phyloP scores from a whole-genome alignment of 441 rosid species.

The Melastoma candidum region DNA sequence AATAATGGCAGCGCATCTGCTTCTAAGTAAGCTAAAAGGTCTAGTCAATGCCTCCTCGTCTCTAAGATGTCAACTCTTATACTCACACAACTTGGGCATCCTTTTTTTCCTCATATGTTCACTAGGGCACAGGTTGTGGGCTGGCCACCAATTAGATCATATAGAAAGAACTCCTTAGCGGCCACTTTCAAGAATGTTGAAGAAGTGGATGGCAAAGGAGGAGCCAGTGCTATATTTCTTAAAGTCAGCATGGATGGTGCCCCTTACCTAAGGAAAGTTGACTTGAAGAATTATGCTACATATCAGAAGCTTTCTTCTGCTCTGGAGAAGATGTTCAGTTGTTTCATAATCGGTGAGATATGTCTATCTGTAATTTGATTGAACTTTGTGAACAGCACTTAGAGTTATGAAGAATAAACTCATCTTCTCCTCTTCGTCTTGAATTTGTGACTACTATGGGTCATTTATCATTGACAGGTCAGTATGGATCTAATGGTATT shows the following conservation, averaged over 20 bases:
- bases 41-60: too few relatives aligned
- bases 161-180: conserved; percentile 54
- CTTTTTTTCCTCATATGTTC: too few relatives aligned
- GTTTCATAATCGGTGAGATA: conserved; percentile 55
- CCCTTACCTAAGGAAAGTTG: conserved; percentile 61
- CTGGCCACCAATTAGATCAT: conserved; percentile 65
- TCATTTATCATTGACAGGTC: conserved; percentile 28
- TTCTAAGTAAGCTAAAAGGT: conserved; percentile 24
- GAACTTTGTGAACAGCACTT: too few relatives aligned
- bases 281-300: conserved; percentile 38
- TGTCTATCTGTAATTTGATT: not conserved
- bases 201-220: conserved; percentile 49
- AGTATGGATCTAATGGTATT: conserved; percentile 49
- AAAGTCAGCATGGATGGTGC: conserved; percentile 78
- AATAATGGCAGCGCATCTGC: conserved; percentile 22
- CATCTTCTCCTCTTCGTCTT: too few relatives aligned
- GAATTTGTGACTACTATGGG: too few relatives aligned
- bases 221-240: conserved; percentile 36
- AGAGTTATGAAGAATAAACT: too few relatives aligned
- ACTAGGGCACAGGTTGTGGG: conserved; percentile 72
- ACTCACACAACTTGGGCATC: too few relatives aligned
- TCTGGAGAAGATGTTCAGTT: conserved; percentile 65
- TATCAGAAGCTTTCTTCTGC: conserved; percentile 53
- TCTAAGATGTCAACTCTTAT: too few relatives aligned
- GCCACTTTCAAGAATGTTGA: conserved; percentile 45